Base-by-base conservation (phyloP, 1,139 yeast genomes). In the Scheffersomyces lignicola region DNA sequence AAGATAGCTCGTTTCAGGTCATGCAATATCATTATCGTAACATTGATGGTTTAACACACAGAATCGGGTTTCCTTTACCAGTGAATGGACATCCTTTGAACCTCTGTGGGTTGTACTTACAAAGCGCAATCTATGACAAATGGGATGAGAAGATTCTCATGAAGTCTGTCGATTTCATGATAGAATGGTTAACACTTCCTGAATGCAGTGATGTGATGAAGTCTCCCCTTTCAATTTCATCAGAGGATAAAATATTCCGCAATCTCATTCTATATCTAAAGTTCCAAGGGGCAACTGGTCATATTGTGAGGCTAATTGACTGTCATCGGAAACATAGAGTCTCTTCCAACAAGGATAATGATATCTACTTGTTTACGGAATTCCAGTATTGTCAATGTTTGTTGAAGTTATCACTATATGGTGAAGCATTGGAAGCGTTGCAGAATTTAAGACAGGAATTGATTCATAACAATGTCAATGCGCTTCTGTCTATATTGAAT, bases 221-320 rank as follows among this genome's bases (percentile, higher is more conserved):
- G n/a, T n/a, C n/a, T n/a, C n/a, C n/a, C n/a, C n/a, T n/a, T n/a
- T 27, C 34, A 27, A 29, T 18, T 8, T 15, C 16, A 8, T 37
- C 38, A 40, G 78, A 74, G 40, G 23, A 42, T 5, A 54, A 54
- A 3, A 63, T 73, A 27, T 34, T 70, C 5, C 50, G 47, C 22
- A 44, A 45, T 9, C 37, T 73, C 10, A 41, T 69, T 3, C 48
- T 47, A 4, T 73, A 63, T 44, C 52, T 75, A 40, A 56, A 53
- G 31, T 68, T 60, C 34, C 64, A 65, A 42, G 60, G 62, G 11
- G 54, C 65, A 27, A 53, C 62, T 33, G 65, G 62, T 14, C 37
- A 54, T 6, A 32, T 58, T 3, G 41, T 57, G 8, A 36, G 44
- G 3, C 36, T 69, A 3, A 43, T 59, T n/a, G 39, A 41, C 14